Evolutionary conservation across 495 filamentous ascomycete species (phyloP).

Genomic region (Hypoxylon trugodes): DNA sequence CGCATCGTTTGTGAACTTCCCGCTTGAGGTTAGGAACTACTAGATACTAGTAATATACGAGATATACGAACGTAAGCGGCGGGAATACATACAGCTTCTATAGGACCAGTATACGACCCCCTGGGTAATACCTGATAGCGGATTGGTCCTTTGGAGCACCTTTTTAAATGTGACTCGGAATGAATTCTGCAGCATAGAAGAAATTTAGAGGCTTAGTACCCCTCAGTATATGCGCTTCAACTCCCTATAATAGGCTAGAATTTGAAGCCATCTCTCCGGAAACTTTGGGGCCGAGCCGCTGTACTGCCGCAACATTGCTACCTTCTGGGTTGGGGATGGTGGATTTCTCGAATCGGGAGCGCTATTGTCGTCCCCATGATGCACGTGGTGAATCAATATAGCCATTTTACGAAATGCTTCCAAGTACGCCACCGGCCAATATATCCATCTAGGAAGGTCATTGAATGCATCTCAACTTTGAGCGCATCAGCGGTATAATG

Average conservation of each 20-base stretch:
- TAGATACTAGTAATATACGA: too few relatives aligned
- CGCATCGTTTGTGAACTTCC: too few relatives aligned
- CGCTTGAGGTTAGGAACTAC: too few relatives aligned
- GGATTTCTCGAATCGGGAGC: not conserved
- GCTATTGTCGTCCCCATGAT: conserved; percentile 10
- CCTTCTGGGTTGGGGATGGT: conserved; percentile 32
- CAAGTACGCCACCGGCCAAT: conserved; percentile 7
- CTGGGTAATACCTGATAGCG: too few relatives aligned
- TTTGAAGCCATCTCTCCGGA: conserved; percentile 4
- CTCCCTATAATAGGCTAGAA: conserved; percentile 5
- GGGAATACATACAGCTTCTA: too few relatives aligned
- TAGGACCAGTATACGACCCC: too few relatives aligned
- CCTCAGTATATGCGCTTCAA: not conserved
- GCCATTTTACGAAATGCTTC: not conserved
- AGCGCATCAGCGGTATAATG: conserved; percentile 4
- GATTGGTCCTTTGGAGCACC: too few relatives aligned
- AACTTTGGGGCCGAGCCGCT: not conserved
- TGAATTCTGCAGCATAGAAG: not conserved
- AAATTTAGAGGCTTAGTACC: conserved; percentile 1
- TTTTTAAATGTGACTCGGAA: not conserved
- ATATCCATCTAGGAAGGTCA: conserved; percentile 37
- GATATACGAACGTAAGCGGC: too few relatives aligned
- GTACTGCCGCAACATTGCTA: conserved; percentile 2
- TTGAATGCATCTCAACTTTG: conserved; percentile 5
- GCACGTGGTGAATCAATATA: conserved; percentile 24